Base-by-base conservation (phyloP, 108 stramenopile genomes). In the Poteriospumella lacustris region DNA sequence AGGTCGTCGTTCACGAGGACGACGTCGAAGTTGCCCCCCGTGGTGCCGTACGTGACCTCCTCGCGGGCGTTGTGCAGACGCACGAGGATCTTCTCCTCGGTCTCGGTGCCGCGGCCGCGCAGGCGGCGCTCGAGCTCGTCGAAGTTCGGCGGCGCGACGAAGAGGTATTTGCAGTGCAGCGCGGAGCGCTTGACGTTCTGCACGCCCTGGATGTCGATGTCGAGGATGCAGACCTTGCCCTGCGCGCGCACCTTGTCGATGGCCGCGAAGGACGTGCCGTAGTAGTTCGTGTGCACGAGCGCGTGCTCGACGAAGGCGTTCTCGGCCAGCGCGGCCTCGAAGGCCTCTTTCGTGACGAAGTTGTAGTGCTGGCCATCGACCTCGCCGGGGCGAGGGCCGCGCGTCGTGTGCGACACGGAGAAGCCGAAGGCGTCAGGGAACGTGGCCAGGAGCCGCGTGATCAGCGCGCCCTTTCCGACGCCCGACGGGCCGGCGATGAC, bases 171-270 rank as follows among this genome's bases (percentile, higher is more conserved):
- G 76, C 56, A 76, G 52, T 76, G 34, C 58, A 76, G 24, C 5
- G 1, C 29, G 24, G 76, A 76, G 29, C 9, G 19, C 76, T 76
- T 52, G 2, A 76, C 58, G 2, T 1, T 58, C 58, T 58, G 5
- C 28, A 76, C 76, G 31, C 76, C 76, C 26, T 76, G 76, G 36
- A 52, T 24, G 38, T 76, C 76, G 39, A 76, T 76, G 60, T 76
- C 76, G 24, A 76, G 76, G 33, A 76, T 59, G 58, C 76, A 76
- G 58, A 76, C 41, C 24, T 58, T 52, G 33, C 58, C 58, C 42
- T 5, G 5, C 9, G 40, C 12, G 28, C 31, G 42, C 29, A 73
- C 52, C 43, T 15, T 56, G 9, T 76, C 36, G 34, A 76, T n/a
- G n/a, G 76, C 76, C 3, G 42, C n/a, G 15, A 52, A 52, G 31